These are phyloP conservation scores for Whalleya microplaca DNA, from an alignment of 2,329 filamentous ascomycete species.

Conservation along the genomic window DNA sequence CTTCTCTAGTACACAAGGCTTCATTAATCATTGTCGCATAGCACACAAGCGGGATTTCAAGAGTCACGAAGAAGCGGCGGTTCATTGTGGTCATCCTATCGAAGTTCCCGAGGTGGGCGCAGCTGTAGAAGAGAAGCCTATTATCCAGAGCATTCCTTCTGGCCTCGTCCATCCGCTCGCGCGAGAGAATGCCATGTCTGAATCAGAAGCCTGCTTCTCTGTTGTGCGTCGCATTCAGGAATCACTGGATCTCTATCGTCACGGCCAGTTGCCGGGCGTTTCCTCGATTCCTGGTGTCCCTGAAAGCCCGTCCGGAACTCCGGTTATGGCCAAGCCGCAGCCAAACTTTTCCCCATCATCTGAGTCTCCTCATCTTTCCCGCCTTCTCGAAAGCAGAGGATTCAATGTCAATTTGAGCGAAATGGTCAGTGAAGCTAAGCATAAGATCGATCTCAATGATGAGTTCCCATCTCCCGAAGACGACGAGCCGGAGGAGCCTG, in stretches of 20 bases:
- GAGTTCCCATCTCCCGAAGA: constrained; percentile 51
- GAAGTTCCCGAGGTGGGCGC: constrained; percentile 66
- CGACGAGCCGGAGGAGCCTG: constrained; percentile 58
- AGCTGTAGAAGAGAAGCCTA: constrained; percentile 48
- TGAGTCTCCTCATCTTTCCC: constrained; percentile 69
- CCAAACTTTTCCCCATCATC: constrained; percentile 56
- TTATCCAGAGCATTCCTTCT: constrained; percentile 31
- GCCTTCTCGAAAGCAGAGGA: constrained; percentile 64
- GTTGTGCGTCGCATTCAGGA: constrained; percentile 54
- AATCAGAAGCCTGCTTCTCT: constrained; percentile 58
- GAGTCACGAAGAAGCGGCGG: constrained; percentile 91
- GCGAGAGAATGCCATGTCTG: constrained; percentile 56
- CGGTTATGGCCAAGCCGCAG: constrained; percentile 30
- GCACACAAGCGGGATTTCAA: constrained; percentile 92
- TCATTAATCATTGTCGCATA: constrained; percentile 98
- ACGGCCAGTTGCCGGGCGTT: constrained; percentile 56
- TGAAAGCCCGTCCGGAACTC: constrained; percentile 26
- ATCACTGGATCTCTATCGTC: constrained; percentile 55
- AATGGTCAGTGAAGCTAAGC: constrained; percentile 63
- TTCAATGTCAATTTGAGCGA: constrained; percentile 63
- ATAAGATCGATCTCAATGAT: constrained; percentile 54
- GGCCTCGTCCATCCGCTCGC: constrained; percentile 67
- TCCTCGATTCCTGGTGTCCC: constrained; percentile 46
- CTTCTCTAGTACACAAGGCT: constrained; percentile 97
- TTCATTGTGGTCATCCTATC: constrained; percentile 82